These are phyloP conservation scores for Lentinus tigrinus DNA, from an alignment of 768 basidiomycete genomes.

Conservation along the genomic window DNA sequence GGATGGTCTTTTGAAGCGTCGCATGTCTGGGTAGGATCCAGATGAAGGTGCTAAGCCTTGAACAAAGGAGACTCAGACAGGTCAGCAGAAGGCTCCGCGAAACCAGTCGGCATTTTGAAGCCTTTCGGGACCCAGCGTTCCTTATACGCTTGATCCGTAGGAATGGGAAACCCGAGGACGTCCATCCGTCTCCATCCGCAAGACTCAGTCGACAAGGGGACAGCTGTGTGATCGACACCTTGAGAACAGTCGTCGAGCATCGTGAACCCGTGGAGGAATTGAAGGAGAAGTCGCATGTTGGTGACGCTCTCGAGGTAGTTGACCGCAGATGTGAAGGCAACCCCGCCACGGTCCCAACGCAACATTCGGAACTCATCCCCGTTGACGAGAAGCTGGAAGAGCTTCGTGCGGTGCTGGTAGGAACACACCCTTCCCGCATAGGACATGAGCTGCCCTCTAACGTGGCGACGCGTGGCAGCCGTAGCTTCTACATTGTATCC, in stretches of 20 bases:
- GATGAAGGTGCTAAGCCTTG: background rate
- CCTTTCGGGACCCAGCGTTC: background rate
- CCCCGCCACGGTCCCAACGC: constrained; percentile 1
- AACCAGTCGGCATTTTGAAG: background rate
- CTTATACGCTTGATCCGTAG: no score
- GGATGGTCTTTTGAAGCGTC: no score
- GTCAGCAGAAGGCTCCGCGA: background rate
- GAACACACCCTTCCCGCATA: background rate
- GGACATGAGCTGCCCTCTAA: background rate
- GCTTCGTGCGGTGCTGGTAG: background rate
- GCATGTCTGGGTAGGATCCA: no score
- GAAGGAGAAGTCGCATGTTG: background rate
- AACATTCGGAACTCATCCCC: background rate
- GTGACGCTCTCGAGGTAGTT: background rate
- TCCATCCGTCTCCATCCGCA: background rate
- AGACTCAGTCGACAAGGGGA: background rate
- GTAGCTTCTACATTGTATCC: no score
- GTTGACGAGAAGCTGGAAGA: background rate
- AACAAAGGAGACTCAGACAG: background rate
- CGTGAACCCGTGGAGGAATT: background rate
- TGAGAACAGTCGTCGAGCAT: background rate
- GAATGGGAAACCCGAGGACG: background rate
- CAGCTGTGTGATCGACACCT: constrained; percentile 2
- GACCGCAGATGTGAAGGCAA: background rate
- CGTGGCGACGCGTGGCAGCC: background rate